Evolutionary conservation across 2,329 filamentous ascomycete genomes (phyloP).

Genomic region (Nannizziopsis arthrosporioides): DNA sequence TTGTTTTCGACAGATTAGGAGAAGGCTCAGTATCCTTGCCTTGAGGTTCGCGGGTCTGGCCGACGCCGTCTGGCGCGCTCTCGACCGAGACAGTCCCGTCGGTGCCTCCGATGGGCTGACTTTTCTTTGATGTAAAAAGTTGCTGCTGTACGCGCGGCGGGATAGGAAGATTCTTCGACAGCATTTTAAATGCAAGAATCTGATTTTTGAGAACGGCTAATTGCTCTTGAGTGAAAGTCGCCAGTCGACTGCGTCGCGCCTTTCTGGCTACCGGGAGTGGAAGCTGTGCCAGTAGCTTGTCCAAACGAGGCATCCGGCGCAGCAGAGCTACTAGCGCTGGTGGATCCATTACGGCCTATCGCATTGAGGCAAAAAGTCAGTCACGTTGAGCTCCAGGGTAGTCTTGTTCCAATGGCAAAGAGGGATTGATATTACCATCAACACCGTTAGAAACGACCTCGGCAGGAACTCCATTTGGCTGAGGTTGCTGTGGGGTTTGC

Average conservation of each 20-base stretch:
- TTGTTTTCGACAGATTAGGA: constrained; percentile 26
- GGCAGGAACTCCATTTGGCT: constrained; percentile 28
- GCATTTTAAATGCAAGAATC: constrained; percentile 79
- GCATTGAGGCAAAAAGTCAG: constrained; percentile 9
- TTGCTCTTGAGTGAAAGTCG: constrained; percentile 67
- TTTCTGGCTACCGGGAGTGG: constrained; percentile 20
- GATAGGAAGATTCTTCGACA: constrained; percentile 77
- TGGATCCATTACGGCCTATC: constrained; percentile 28
- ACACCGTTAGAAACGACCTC: constrained; percentile 31
- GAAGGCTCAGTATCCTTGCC: constrained; percentile 17
- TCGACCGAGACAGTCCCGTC: constrained; percentile 27
- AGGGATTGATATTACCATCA: constrained; percentile 26
- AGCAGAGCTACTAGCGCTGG: constrained; percentile 23
- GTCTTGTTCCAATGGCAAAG: background rate
- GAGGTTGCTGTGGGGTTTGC: constrained; percentile 8
- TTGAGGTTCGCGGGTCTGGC: constrained; percentile 19
- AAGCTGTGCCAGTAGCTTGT: constrained; percentile 16
- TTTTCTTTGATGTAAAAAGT: constrained; percentile 54
- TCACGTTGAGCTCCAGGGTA: constrained; percentile 2
- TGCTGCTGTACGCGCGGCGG: constrained; percentile 68
- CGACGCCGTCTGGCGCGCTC: constrained; percentile 30
- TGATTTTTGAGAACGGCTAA: constrained; percentile 68
- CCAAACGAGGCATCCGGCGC: constrained; percentile 16
- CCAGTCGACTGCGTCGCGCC: constrained; percentile 26
- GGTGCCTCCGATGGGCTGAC: constrained; percentile 22